phyloP scores from a whole-genome alignment of 2,329 filamentous ascomycete genomes.

The Shiraia bambusicola region DNA sequence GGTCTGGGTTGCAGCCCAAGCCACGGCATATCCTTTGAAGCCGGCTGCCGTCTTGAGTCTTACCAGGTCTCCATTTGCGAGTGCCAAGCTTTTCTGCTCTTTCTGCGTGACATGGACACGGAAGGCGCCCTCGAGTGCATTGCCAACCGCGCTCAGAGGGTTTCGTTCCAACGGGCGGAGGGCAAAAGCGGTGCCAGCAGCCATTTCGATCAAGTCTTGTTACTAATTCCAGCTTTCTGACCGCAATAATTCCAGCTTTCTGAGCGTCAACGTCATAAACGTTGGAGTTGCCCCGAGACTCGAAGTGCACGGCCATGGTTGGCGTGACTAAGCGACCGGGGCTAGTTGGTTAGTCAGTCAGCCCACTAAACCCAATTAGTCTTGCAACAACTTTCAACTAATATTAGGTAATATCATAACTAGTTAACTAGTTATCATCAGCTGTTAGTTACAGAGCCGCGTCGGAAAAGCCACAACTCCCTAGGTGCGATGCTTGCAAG shows the following conservation, averaged over 20 bases:
- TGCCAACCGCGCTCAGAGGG: slow-evolving; percentile 47
- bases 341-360: slow-evolving; percentile 13
- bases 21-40: slow-evolving; percentile 58
- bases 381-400: too few relatives aligned
- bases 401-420: too few relatives aligned
- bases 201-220: slow-evolving; percentile 14
- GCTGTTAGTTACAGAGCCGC: too few relatives aligned
- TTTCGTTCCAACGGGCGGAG: slow-evolving; percentile 56
- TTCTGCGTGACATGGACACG: slow-evolving; percentile 60
- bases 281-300: too few relatives aligned
- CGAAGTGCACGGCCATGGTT: too few relatives aligned
- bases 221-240: background rate
- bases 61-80: slow-evolving; percentile 62
- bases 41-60: slow-evolving; percentile 50
- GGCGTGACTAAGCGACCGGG: slow-evolving; percentile 22
- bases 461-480: too few relatives aligned
- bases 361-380: too few relatives aligned
- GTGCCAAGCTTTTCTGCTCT: slow-evolving; percentile 56
- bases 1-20: slow-evolving; percentile 58
- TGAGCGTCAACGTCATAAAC: too few relatives aligned
- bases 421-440: too few relatives aligned
- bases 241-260: too few relatives aligned
- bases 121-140: slow-evolving; percentile 59
- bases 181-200: slow-evolving; percentile 46
- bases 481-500: slow-evolving; percentile 30